Evolutionary conservation across 2,329 filamentous ascomycete genomes (phyloP).

Genomic region (Aspergillus fischeri): DNA sequence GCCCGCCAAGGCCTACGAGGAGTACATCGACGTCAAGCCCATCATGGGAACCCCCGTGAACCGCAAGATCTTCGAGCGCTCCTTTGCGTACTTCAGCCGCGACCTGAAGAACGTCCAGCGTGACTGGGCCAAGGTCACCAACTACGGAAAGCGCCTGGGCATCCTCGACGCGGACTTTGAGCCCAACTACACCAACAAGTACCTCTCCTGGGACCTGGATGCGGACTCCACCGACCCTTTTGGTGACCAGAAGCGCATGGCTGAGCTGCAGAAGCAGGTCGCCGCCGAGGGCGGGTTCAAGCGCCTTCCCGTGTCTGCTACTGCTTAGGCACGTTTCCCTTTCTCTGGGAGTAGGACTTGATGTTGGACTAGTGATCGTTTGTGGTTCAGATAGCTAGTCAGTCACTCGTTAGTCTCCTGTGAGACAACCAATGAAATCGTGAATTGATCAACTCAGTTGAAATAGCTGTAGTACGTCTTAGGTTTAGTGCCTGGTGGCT

Average conservation of each 20-base stretch:
- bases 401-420: not conserved
- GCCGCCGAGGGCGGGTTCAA: conserved; percentile 59
- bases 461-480: not conserved
- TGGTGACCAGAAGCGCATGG: conserved; percentile 73
- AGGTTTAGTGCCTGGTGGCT: not conserved
- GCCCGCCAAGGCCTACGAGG: conserved; percentile 60
- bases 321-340: conserved; percentile 16
- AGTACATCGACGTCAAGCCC: conserved; percentile 70
- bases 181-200: conserved; percentile 73
- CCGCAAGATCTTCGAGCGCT: conserved; percentile 75
- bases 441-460: not conserved
- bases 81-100: conserved; percentile 70
- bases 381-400: not conserved
- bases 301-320: conserved; percentile 28
- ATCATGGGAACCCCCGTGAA: conserved; percentile 65
- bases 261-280: conserved; percentile 62
- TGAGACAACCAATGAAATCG: not conserved
- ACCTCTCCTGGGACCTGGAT: conserved; percentile 62
- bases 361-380: not conserved
- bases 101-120: conserved; percentile 70
- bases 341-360: not conserved
- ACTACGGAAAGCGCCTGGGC: conserved; percentile 68
- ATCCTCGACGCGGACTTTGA: conserved; percentile 61
- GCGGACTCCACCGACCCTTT: conserved; percentile 62
- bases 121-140: conserved; percentile 74